Base-by-base conservation (phyloP, 2,329 filamentous ascomycete species). In the Colletotrichum tropicicola region DNA sequence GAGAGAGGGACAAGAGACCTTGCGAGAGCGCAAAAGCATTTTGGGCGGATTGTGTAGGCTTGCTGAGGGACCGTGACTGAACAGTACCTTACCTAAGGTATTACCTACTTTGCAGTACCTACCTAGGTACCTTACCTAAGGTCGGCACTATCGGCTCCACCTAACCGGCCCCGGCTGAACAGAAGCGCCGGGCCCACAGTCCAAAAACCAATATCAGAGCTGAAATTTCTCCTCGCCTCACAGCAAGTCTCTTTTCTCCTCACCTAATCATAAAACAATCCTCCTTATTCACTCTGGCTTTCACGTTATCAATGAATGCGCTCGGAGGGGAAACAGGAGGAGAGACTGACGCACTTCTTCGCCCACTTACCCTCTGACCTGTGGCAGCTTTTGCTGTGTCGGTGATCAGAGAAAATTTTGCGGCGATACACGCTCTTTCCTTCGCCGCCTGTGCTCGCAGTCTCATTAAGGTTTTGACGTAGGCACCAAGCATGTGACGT, bases 291-390 rank as follows among this genome's bases (percentile, higher is more conserved):
- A 91, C 88, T 91, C 88, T 86, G 84, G 82, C 78, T 80, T 85
- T 82, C 81, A 79, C 79, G 81, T 74, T 77, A 78, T 79, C 75
- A 65, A 80, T 81, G 85, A 81, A 84, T 82, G 81, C 70, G 51
- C 74, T 77, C 82, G 85, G 89, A 91, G 88, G 89, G 89, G 89
- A 91, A 91, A 91, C 80, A 85, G 88, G 84, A 87, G 87, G 88
- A 88, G 73, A 91, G 88, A 89, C 71, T 60, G 76, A 82, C 15
- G 54, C 59, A 57, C 61, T 73, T 62, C 68, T 69, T 77, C 80
- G 79, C 75, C 76, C 77, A 78, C 82, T 85, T 84, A 83, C 82
- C 81, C 77, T 82, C 77, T 82, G 79, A 73, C 75, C 78, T 78
- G 77, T 71, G 65, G 55, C 67, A 63, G 67, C 66, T 69, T 70